A percentile compares a stretch with the other conserved stretches of the same genome.
These are phyloP conservation scores for Luzula sylvatica DNA, from an alignment of 176 grass and related monocot genomes.

Conservation along the genomic window DNA sequence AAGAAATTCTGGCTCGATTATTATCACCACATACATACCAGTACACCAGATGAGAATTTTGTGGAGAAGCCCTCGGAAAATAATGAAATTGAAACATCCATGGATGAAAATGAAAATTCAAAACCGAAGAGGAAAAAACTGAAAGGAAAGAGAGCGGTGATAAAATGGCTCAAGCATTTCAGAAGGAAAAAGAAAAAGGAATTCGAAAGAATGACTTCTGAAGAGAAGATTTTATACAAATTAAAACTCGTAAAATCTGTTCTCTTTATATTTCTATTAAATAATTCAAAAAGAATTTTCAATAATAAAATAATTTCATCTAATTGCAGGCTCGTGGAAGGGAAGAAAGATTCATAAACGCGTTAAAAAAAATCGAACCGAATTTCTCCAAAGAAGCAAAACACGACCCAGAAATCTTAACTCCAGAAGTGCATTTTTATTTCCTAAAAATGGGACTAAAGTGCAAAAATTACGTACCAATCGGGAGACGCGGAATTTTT, in stretches of 20 bases:
- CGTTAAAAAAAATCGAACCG: constrained; percentile 92
- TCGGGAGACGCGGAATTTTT: constrained; percentile 90
- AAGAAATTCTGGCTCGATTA: too few relatives aligned
- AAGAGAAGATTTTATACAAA: constrained; percentile 95
- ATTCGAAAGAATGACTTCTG: constrained; percentile 76
- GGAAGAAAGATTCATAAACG: constrained; percentile 57
- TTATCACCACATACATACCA: too few relatives aligned
- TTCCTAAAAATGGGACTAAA: constrained; percentile 93
- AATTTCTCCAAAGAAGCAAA: constrained; percentile 47
- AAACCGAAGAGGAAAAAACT: constrained; percentile 80
- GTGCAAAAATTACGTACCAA: constrained; percentile 93
- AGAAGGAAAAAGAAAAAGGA: constrained; percentile 94
- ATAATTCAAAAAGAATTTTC: neutral
- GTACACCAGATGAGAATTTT: constrained; percentile 21
- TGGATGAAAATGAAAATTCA: constrained; percentile 24
- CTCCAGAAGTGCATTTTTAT: constrained; percentile 92
- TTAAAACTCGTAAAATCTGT: constrained; percentile 51
- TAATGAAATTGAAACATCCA: constrained; percentile 9
- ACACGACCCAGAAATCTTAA: constrained; percentile 83
- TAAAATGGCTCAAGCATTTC: constrained; percentile 82
- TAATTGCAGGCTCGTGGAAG: constrained; percentile 50
- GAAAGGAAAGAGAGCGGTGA: constrained; percentile 79
- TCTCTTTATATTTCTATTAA: neutral
- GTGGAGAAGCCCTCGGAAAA: constrained; percentile 17
- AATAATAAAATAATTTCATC: neutral